Base-by-base conservation (phyloP, 768 basidiomycete genomes). In the Saitozyma podzolica region DNA sequence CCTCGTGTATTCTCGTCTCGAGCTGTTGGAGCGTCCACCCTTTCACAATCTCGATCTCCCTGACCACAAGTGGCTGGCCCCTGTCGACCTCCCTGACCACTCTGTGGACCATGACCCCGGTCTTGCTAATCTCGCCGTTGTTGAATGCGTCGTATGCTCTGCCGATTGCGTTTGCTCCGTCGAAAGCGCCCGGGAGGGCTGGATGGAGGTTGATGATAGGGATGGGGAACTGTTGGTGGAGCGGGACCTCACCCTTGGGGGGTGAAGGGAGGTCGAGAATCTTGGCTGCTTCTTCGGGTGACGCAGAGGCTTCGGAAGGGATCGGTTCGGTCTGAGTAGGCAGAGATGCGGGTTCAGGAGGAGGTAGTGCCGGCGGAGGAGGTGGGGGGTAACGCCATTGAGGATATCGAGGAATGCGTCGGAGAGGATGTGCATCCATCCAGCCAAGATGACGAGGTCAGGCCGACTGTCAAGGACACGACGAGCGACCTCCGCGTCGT, bases 391-490 rank as follows among this genome's bases (percentile, higher is more conserved):
- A 13, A 50, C 58, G 10, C 85, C 84, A 53, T 83, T 82, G 55
- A 91, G 76, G 40, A 86, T 82, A 17, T 90, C 85, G 62, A 98
- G 79, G 78, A 97, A 97, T 0, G 81, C 82, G 56, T 90, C 88
- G 61, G 88, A 87, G 62, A 97, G 84, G 71, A 98, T 91, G 73
- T 98, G 94, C 95, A 99, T 97, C 91, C 92, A 99, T 0, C 96
- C 96, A 0, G 95, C 96, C n/a, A 98, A 84, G 8, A 98, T 90
- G 53, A 98, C 85, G 29, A 95, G 77, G 79, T 97, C 91, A 0
- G 95, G 95, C 40, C 61, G 61, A n/a, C 82, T 85, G 29, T 80
- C 75, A 6, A 89, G 72, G 4, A 92, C 86, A 56, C 86, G 83
- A 40, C 84, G 80, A 8, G 91, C 91, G 1, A 94, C 84, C 74